Percentiles rank a stretch among this genome's conserved stretches.
These are phyloP conservation scores for Yamadazyma songkhlaensis DNA, from an alignment of 1,139 yeast species.

Conservation along the genomic window DNA sequence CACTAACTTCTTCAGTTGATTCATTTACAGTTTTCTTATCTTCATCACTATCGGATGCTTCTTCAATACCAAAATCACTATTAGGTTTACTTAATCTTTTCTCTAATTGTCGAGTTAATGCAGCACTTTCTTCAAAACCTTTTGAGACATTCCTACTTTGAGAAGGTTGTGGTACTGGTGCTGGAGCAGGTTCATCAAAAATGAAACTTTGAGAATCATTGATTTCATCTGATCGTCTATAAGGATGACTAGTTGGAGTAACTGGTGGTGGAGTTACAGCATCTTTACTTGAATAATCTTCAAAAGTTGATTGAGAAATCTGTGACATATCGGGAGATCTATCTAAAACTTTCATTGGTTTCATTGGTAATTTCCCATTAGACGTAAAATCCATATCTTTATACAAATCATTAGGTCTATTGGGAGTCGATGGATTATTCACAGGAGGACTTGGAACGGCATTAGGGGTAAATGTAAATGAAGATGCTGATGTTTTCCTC, in stretches of 20 bases:
- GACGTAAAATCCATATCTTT: conserved; percentile 42
- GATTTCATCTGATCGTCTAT: conserved; percentile 9
- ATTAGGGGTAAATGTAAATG: conserved; percentile 8
- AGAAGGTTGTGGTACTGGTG: not conserved
- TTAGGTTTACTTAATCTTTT: conserved; percentile 17
- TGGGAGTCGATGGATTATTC: conserved; percentile 2
- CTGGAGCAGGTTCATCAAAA: conserved; percentile 15
- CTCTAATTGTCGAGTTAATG: conserved; percentile 23
- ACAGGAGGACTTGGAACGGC: not conserved
- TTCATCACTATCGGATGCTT: conserved; percentile 32
- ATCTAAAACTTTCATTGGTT: conserved; percentile 40
- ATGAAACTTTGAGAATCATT: conserved; percentile 34
- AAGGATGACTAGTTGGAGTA: not conserved
- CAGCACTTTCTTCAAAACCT: conserved; percentile 26
- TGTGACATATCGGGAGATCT: conserved; percentile 10
- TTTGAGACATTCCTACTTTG: conserved; percentile 20
- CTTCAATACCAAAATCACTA: conserved; percentile 41
- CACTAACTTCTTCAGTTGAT: conserved; percentile 9
- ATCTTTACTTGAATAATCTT: conserved; percentile 8
- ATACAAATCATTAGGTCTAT: conserved; percentile 19
- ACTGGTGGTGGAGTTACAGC: not conserved
- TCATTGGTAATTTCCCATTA: conserved; percentile 42
- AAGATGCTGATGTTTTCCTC: conserved; percentile 11
- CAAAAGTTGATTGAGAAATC: conserved; percentile 13
- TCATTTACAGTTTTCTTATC: conserved; percentile 13